Evolutionary conservation across 768 basidiomycete species (phyloP).

Genomic region (Coprinellus micaceus): DNA sequence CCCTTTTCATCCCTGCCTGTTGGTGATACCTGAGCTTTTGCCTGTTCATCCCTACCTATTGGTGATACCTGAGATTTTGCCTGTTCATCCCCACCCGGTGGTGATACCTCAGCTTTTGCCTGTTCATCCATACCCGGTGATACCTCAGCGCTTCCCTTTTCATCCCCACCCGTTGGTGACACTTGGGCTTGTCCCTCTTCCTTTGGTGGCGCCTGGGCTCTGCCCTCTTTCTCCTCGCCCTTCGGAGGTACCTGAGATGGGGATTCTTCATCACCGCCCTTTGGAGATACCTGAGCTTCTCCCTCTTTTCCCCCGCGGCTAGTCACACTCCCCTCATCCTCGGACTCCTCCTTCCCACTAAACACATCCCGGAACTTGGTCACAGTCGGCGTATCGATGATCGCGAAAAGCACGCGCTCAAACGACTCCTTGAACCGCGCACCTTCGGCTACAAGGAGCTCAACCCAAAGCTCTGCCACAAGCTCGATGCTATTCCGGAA

Average conservation of each 20-base stretch:
- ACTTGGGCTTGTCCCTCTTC: neutral
- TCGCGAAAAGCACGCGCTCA: slow-evolving; percentile 62
- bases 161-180: neutral
- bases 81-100: no score
- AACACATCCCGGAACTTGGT: neutral
- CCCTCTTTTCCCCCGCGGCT: neutral
- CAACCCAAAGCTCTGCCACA: slow-evolving; percentile 62
- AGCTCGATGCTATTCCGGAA: slow-evolving; percentile 57
- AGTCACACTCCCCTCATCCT: neutral
- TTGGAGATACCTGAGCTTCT: no score
- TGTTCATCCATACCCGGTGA: no score
- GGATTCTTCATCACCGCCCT: no score
- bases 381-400: slow-evolving; percentile 24
- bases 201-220: no score
- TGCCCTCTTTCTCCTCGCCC: neutral
- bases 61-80: no score
- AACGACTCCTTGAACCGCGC: slow-evolving; percentile 59
- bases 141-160: no score
- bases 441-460: slow-evolving; percentile 44
- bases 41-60: neutral
- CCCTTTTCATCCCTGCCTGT: neutral
- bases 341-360: neutral
- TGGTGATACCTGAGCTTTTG: neutral
- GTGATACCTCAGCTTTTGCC: no score
- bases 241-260: neutral